Evolutionary conservation across 78 protist genomes (phyloP).

Genomic region (Polysphondylium violaceum): DNA sequence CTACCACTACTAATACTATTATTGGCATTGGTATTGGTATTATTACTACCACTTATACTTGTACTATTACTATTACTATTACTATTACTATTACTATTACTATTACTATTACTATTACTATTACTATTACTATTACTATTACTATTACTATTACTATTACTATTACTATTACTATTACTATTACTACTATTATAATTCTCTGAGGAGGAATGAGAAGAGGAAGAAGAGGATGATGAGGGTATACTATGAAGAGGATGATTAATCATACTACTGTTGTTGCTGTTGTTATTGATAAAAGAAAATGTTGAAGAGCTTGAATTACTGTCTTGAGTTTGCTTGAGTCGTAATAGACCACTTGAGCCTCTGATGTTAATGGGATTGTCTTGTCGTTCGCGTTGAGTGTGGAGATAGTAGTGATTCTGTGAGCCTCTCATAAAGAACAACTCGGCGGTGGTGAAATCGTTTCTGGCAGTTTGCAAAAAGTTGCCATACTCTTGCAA

Average conservation of each 20-base stretch:
- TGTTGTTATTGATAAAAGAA: neutral
- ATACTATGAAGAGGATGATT: too few relatives aligned
- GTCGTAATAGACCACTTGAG: conserved; percentile 50
- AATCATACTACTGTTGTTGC: neutral
- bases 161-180: neutral
- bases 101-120: conserved; percentile 5
- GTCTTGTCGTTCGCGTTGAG: neutral
- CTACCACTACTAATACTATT: too few relatives aligned
- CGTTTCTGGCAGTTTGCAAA: conserved; percentile 35
- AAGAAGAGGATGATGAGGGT: neutral
- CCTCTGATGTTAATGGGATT: conserved; percentile 27
- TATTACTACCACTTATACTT: too few relatives aligned
- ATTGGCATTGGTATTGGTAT: too few relatives aligned
- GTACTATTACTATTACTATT: too few relatives aligned
- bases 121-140: conserved; percentile 12
- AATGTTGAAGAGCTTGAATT: neutral
- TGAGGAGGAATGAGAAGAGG: neutral
- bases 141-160: neutral
- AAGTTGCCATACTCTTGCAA: conserved; percentile 73
- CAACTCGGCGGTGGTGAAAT: conserved; percentile 21
- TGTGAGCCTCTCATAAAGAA: conserved; percentile 58
- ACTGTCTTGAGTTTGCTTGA: conserved; percentile 2
- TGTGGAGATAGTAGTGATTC: conserved; percentile 50
- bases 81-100: conserved; percentile 4
- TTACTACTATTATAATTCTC: neutral